phyloP scores from a whole-genome alignment of 2,329 filamentous ascomycete genomes.

The Dactylonectria estremocensis region DNA sequence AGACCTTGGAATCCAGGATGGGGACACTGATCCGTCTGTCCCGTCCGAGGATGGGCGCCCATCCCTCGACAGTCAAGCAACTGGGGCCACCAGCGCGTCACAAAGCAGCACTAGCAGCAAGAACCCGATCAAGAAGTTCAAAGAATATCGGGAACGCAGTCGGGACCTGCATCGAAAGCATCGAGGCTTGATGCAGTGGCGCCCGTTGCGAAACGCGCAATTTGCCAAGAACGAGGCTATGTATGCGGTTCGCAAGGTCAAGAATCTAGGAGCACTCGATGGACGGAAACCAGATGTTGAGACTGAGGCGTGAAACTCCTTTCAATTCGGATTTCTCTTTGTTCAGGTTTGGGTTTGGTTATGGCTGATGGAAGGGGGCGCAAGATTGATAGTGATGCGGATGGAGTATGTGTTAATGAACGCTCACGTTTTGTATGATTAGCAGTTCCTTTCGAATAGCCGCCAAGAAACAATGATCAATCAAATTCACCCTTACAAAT shows the following conservation, averaged over 20 bases:
- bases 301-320: conserved; percentile 72
- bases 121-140: conserved; percentile 71
- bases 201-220: conserved; percentile 85
- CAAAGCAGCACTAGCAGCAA: conserved; percentile 57
- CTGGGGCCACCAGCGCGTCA: conserved; percentile 51
- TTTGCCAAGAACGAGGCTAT: conserved; percentile 92
- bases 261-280: conserved; percentile 81
- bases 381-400: conserved; percentile 35
- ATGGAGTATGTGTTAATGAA: conserved; percentile 7
- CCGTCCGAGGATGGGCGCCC: conserved; percentile 49
- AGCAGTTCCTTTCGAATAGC: neutral
- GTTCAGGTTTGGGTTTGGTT: neutral
- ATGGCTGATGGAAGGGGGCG: neutral
- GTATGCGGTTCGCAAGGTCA: conserved; percentile 82
- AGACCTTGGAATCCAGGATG: conserved; percentile 74
- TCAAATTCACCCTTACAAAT: too few species aligned
- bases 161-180: conserved; percentile 88
- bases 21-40: conserved; percentile 51
- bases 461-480: too few species aligned
- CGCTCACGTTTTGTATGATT: neutral
- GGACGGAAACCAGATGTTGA: conserved; percentile 91
- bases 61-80: conserved; percentile 60
- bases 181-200: conserved; percentile 95
- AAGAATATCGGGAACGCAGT: conserved; percentile 77
- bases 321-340: conserved; percentile 16